phyloP scores from a whole-genome alignment of 2,329 filamentous ascomycete genomes.

The Coniosporium tulheliwenetii region DNA sequence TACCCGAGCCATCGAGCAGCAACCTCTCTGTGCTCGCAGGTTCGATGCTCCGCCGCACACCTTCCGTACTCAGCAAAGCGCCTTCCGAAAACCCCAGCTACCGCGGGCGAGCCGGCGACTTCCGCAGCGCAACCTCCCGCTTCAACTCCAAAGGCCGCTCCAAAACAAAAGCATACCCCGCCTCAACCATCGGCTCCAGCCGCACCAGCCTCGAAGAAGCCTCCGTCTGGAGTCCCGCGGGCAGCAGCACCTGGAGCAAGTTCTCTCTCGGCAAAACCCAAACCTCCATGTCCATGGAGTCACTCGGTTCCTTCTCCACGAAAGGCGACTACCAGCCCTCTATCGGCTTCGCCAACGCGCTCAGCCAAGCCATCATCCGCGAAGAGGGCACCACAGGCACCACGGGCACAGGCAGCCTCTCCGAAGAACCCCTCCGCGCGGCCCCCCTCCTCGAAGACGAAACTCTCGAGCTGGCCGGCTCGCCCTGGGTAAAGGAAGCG shows the following conservation, averaged over 20 bases:
- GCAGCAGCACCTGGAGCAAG: constrained; percentile 90
- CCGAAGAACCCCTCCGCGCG: constrained; percentile 41
- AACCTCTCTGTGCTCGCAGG: constrained; percentile 16
- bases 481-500: constrained; percentile 98
- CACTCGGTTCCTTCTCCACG: constrained; percentile 61
- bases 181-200: constrained; percentile 74
- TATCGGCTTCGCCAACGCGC: constrained; percentile 90
- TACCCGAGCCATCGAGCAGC: constrained; percentile 31
- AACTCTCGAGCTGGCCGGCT: constrained; percentile 74
- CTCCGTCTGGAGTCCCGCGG: constrained; percentile 81
- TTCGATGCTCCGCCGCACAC: constrained; percentile 61
- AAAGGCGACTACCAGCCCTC: constrained; percentile 83
- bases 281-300: constrained; percentile 84
- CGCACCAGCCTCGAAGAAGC: constrained; percentile 88
- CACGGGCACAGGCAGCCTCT: constrained; percentile 2
- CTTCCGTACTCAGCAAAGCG: constrained; percentile 83
- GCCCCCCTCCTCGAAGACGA: constrained; percentile 77
- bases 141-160: constrained; percentile 83
- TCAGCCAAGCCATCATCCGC: constrained; percentile 91
- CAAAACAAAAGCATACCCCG: constrained; percentile 57
- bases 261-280: constrained; percentile 84
- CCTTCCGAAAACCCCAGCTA: constrained; percentile 68
- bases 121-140: constrained; percentile 45
- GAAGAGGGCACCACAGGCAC: constrained; percentile 48
- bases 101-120: constrained; percentile 56